These are phyloP conservation scores for Murraya paniculata DNA, from an alignment of 345 rosid genomes.

Conservation along the genomic window DNA sequence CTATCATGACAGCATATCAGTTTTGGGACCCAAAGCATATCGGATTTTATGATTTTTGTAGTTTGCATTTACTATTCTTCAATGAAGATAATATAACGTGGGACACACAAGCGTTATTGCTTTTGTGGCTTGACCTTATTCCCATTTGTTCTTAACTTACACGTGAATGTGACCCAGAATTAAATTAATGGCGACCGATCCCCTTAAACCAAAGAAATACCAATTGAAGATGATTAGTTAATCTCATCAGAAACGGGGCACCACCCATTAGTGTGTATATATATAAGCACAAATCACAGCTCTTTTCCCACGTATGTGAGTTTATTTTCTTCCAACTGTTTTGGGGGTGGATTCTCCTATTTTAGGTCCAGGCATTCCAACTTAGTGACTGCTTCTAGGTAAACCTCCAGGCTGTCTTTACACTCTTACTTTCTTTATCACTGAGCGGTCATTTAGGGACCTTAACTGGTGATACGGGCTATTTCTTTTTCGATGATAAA, in stretches of 20 bases:
- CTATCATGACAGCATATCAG: neutral
- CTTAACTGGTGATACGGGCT: too few species aligned
- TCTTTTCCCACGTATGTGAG: neutral
- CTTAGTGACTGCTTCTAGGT: too few species aligned
- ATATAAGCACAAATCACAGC: neutral
- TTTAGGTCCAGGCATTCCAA: too few species aligned
- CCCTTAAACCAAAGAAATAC: neutral
- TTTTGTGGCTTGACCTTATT: neutral
- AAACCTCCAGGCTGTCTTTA: too few species aligned
- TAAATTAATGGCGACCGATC: neutral
- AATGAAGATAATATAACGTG: neutral
- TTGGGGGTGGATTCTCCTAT: too few species aligned
- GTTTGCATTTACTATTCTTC: neutral
- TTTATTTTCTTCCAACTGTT: neutral
- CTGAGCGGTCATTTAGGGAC: too few species aligned
- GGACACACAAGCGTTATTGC: neutral
- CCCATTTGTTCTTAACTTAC: neutral
- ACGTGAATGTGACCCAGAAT: neutral
- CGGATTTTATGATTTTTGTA: neutral
- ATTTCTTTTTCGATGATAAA: too few species aligned
- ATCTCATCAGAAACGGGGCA: neutral
- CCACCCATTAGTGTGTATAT: neutral
- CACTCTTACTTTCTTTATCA: too few species aligned
- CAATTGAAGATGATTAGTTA: neutral
- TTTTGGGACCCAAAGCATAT: neutral